Evolutionary conservation across 2,329 filamentous ascomycete species (phyloP).

Genomic region (Fusarium xylarioides): DNA sequence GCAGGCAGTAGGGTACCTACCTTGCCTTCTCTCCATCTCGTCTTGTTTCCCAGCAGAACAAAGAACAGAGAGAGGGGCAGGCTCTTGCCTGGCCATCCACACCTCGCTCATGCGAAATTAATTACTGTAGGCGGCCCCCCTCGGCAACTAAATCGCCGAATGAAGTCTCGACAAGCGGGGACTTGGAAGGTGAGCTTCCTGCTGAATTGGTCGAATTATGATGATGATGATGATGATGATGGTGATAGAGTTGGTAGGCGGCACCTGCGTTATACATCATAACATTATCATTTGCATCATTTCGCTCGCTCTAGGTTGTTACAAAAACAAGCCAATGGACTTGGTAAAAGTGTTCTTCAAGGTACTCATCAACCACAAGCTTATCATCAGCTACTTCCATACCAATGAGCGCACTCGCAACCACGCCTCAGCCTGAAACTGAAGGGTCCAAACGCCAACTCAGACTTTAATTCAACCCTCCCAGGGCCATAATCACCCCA

Average conservation of each 20-base stretch:
- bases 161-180: background rate
- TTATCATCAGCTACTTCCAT: background rate
- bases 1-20: background rate
- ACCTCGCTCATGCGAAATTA: slow-evolving; percentile 20
- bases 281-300: background rate
- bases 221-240: background rate
- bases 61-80: slow-evolving; percentile 4
- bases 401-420: background rate
- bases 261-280: background rate
- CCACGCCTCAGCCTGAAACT: slow-evolving; percentile 30
- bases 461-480: slow-evolving; percentile 19
- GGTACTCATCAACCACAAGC: background rate
- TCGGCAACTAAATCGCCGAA: background rate
- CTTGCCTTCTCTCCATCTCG: background rate
- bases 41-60: background rate
- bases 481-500: background rate
- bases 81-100: slow-evolving; percentile 1
- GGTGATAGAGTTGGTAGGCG: background rate
- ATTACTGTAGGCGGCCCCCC: background rate
- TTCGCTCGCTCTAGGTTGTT: background rate
- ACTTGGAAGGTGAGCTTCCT: background rate
- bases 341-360: background rate
- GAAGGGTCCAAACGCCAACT: slow-evolving; percentile 28
- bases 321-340: background rate
- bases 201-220: background rate